A percentile compares a stretch with the other conserved stretches of the same genome.
These are phyloP conservation scores for Malassezia japonica DNA, from an alignment of 1,284 basidiomycete species.

Conservation along the genomic window DNA sequence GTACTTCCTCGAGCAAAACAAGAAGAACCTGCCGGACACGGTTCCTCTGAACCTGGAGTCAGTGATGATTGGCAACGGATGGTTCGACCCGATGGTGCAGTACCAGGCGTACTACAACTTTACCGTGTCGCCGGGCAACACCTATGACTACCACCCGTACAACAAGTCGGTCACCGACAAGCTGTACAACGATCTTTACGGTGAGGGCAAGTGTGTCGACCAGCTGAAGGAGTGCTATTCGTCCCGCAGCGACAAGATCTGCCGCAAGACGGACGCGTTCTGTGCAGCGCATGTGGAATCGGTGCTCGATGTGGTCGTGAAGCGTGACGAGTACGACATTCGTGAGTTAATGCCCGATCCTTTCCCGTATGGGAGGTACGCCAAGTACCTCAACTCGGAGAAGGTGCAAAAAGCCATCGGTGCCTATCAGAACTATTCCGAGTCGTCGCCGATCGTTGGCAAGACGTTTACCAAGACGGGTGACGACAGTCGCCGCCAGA, in stretches of 20 bases:
- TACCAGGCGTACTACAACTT: conserved; percentile 35
- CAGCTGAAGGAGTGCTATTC: conserved; percentile 26
- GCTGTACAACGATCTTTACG: conserved; percentile 26
- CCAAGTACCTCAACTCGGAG: conserved; percentile 26
- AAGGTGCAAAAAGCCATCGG: conserved; percentile 26
- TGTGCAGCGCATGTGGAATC: conserved; percentile 27
- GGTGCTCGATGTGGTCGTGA: conserved; percentile 20
- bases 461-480: conserved; percentile 23
- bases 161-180: conserved; percentile 20
- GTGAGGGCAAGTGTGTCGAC: conserved; percentile 29
- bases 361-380: conserved; percentile 30
- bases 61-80: conserved; percentile 55
- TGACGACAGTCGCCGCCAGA: conserved; percentile 23
- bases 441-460: conserved; percentile 19
- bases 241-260: conserved; percentile 21
- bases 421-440: conserved; percentile 29
- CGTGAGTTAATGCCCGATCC: conserved; percentile 30
- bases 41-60: conserved; percentile 57
- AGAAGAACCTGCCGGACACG: conserved; percentile 52
- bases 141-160: conserved; percentile 25
- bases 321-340: conserved; percentile 33
- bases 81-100: conserved; percentile 29
- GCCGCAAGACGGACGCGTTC: conserved; percentile 27
- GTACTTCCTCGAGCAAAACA: conserved; percentile 56
- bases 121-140: conserved; percentile 29